Evolutionary conservation across 768 basidiomycete species (phyloP), one percentile per base, ranked within the genome.

Genomic region (Dendrothele bispora): DNA sequence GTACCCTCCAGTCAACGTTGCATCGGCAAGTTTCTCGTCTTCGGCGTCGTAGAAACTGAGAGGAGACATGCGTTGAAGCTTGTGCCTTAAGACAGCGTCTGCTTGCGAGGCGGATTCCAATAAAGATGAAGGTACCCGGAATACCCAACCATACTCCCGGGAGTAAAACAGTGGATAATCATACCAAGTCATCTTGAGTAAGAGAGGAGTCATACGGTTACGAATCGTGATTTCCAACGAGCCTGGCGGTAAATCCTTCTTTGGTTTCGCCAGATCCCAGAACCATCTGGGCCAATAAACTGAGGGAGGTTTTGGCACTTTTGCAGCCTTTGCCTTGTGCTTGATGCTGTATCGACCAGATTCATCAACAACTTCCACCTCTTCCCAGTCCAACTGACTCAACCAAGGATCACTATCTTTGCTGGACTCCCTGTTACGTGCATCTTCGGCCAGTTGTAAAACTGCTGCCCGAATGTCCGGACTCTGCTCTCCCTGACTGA

Each of bases 251-350:
- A 72, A 59, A 48, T 72, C 83, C 61, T 84, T 85, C 68, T 79
- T 86, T 3, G 86, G 90, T 56, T 75, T 83, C 3, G 86, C 73
- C 3, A 91, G 79, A 21, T 98, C 94, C 89, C 87, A 93, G 61
- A 91, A 99, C 97, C 97, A 98, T 62, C 91, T 89, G 1, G 95
- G 95, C 93, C 95, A 98, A n/a, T 73, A 46, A 1, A 84, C 75
- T 0, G 76, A 69, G 10, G 74, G 74, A 3, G 70, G 68, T 54
- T 77, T 79, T 12, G 55, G 36, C 8, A 64, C 62, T 45, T 71
- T 73, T 1, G 57, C 41, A 39, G 69, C 71, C 30, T 59, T 53
- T 4, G 37, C 27, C 20, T 54, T 43, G 15, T 41, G 24, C 35
- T 72, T 73, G 40, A 57, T 43, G 59, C 71, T 50, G 18, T 57